Evolutionary conservation across 345 rosid species (phyloP).

Genomic region (Xanthoceras sorbifolium): DNA sequence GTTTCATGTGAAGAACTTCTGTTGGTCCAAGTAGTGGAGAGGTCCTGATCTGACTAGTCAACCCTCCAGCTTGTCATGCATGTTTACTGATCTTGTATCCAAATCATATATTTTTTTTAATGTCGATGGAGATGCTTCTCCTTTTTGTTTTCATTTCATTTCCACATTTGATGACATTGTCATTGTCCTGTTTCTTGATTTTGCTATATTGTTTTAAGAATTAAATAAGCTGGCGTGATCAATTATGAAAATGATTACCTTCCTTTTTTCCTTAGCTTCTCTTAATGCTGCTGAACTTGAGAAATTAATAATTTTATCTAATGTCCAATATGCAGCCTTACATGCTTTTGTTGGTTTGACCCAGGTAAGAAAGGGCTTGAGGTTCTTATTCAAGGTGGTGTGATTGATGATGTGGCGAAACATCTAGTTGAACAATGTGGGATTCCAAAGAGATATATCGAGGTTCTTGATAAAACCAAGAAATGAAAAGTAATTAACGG

Average conservation of each 20-base stretch:
- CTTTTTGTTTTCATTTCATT: not conserved
- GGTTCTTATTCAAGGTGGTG: slow-evolving; percentile 93
- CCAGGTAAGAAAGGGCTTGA: slow-evolving; percentile 93
- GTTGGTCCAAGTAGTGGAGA: not conserved
- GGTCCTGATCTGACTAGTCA: not conserved
- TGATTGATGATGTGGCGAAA: slow-evolving; percentile 77
- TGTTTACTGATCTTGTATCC: not conserved
- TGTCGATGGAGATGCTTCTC: not conserved
- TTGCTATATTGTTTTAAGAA: not conserved
- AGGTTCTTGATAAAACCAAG: slow-evolving; percentile 94
- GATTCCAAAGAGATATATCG: slow-evolving; percentile 80
- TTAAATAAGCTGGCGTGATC: not conserved
- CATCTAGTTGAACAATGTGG: slow-evolving; percentile 85
- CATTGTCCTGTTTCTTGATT: not conserved
- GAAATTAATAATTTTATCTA: not conserved
- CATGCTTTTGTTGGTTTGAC: not conserved
- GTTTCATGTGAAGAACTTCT: not conserved
- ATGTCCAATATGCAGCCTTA: not conserved
- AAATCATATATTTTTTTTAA: not conserved
- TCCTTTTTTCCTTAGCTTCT: not conserved
- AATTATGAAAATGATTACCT: not conserved
- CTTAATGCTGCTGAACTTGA: not conserved
- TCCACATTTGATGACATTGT: not conserved
- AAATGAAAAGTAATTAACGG: slow-evolving; percentile 40
- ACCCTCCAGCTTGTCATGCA: not conserved